Conservation (phyloP, 2,329 filamentous ascomycete genomes). For the Monilinia vaccinii-corymbosi region DNA sequence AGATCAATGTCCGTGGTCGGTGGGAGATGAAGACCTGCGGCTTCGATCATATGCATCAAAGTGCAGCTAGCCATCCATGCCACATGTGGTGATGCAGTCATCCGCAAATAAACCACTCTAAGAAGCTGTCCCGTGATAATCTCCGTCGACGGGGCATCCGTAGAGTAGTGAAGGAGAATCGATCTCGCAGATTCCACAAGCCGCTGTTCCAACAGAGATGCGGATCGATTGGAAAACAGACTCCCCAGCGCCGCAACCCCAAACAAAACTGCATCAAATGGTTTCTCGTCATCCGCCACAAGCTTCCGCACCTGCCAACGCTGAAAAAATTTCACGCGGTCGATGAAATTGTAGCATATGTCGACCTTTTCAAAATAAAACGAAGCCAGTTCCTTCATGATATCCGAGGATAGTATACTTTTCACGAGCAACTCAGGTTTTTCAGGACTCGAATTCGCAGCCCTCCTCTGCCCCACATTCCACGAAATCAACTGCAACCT, state of each 20-base stretch:
- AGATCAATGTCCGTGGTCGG: constrained; percentile 1
- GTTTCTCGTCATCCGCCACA: constrained; percentile 19
- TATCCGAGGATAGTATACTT: neutral
- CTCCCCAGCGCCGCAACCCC: constrained; percentile 29
- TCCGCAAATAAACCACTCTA: constrained; percentile 19
- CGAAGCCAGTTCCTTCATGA: constrained; percentile 17
- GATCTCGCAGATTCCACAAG: constrained; percentile 16
- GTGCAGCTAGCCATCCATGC: constrained; percentile 22
- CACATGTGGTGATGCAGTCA: constrained; percentile 19
- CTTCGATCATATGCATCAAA: constrained; percentile 22
- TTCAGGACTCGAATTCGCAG: too few species aligned
- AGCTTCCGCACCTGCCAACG: constrained; percentile 1
- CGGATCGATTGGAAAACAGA: constrained; percentile 24
- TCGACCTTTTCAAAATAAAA: constrained; percentile 18
- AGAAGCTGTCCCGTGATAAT: constrained; percentile 19
- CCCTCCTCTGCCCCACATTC: constrained; percentile 27
- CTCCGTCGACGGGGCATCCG: constrained; percentile 14
- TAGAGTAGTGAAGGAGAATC: constrained; percentile 9
- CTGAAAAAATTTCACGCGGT: neutral
- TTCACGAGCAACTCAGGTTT: neutral
- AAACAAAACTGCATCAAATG: constrained; percentile 29
- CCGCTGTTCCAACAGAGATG: constrained; percentile 23
- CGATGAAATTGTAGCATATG: constrained; percentile 3
- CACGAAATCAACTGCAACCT: constrained; percentile 32
- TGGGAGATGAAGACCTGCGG: constrained; percentile 21